Conservation (phyloP, 1,284 basidiomycete species). For the Veloporphyrellus conicus region DNA sequence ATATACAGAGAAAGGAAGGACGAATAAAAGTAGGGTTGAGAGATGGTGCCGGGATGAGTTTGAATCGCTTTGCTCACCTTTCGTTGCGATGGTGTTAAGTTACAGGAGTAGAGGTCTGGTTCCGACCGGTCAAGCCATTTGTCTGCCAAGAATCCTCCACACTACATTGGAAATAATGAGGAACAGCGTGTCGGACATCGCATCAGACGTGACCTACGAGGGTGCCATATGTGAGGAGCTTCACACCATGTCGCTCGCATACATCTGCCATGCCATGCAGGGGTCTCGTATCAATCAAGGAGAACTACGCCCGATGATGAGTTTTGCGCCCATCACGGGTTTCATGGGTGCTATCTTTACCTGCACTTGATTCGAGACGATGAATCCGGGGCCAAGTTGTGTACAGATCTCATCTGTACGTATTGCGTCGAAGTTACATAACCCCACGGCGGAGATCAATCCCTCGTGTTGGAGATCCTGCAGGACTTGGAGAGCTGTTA, state of each 20-base stretch:
- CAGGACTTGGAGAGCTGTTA: slow-evolving; percentile 58
- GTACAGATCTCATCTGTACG: slow-evolving; percentile 76
- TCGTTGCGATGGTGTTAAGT: slow-evolving; percentile 69
- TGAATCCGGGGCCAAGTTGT: slow-evolving; percentile 57
- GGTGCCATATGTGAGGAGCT: slow-evolving; percentile 77
- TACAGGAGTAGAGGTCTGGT: slow-evolving; percentile 65
- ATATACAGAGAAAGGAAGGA: not conserved
- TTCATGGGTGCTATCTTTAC: slow-evolving; percentile 36
- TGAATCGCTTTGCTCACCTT: slow-evolving; percentile 47
- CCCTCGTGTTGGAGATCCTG: slow-evolving; percentile 59
- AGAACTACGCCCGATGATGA: slow-evolving; percentile 53
- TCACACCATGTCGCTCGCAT: slow-evolving; percentile 66
- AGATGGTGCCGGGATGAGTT: not conserved
- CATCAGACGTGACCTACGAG: slow-evolving; percentile 45
- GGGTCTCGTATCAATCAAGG: slow-evolving; percentile 72
- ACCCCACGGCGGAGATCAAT: slow-evolving; percentile 60
- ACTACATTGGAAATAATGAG: slow-evolving; percentile 42
- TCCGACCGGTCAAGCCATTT: slow-evolving; percentile 65
- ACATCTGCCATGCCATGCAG: slow-evolving; percentile 73
- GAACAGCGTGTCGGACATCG: slow-evolving; percentile 1
- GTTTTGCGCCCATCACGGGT: not conserved
- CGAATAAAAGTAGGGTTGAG: not conserved
- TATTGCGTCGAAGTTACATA: slow-evolving; percentile 77
- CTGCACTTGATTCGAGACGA: slow-evolving; percentile 81
- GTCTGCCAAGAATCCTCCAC: slow-evolving; percentile 77